phyloP scores from a whole-genome alignment of 2,329 filamentous ascomycete species.

The Penicillium oxalicum region DNA sequence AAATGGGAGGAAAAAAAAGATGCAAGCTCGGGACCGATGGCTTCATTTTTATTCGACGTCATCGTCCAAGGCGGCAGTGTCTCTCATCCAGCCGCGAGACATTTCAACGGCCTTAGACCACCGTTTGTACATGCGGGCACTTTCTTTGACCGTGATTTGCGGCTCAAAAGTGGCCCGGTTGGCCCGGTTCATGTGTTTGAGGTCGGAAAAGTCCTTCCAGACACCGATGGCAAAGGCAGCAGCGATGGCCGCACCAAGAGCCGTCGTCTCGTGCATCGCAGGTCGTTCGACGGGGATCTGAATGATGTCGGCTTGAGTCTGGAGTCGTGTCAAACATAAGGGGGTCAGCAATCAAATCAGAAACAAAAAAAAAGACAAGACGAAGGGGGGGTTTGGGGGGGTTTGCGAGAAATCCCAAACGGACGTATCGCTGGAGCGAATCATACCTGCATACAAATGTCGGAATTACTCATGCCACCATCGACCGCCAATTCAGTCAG shows the following conservation, averaged over 20 bases:
- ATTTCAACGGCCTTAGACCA: slow-evolving; percentile 76
- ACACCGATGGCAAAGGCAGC: slow-evolving; percentile 75
- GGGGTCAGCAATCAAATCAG: neutral
- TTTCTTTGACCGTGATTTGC: slow-evolving; percentile 53
- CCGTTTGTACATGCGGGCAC: slow-evolving; percentile 58
- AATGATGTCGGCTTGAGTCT: slow-evolving; percentile 76
- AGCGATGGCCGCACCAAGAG: slow-evolving; percentile 80
- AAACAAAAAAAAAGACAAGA: neutral
- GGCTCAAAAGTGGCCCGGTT: slow-evolving; percentile 67
- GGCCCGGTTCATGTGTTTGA: slow-evolving; percentile 65
- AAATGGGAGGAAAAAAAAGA: slow-evolving; percentile 10
- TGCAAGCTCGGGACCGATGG: neutral
- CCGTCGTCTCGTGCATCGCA: slow-evolving; percentile 84
- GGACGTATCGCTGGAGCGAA: no score
- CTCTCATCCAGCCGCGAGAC: slow-evolving; percentile 62
- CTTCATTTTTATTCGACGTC: slow-evolving; percentile 17
- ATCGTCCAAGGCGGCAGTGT: slow-evolving; percentile 21
- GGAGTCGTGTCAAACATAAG: neutral
- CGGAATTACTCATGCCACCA: slow-evolving; percentile 81
- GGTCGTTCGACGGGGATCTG: slow-evolving; percentile 78
- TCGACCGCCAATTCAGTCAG: slow-evolving; percentile 77
- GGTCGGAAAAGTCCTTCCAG: slow-evolving; percentile 69
- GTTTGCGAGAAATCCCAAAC: no score
- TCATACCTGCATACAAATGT: slow-evolving; percentile 72
- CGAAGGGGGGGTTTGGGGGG: no score